A percentile compares a stretch with the other conserved stretches of the same genome.
phyloP scores from a whole-genome alignment of 2,329 filamentous ascomycete species.

The Aspergillus fructus region DNA sequence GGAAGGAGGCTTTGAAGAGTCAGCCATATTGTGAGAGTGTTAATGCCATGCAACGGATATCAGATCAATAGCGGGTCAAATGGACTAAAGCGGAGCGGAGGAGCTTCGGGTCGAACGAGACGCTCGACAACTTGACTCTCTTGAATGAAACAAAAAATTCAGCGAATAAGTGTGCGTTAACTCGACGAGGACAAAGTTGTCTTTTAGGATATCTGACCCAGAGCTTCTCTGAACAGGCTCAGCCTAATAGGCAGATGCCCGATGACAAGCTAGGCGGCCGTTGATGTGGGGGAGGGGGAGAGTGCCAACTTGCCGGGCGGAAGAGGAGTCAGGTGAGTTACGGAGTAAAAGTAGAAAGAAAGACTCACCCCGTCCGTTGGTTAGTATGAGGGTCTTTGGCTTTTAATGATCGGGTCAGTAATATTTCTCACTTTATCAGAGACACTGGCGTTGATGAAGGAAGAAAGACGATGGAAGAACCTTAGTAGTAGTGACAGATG shows the following conservation, averaged over 20 bases:
- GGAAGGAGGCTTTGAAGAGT: slow-evolving; percentile 34
- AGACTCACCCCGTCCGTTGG: background rate
- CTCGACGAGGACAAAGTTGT: slow-evolving; percentile 10
- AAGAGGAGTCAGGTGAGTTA: slow-evolving; percentile 19
- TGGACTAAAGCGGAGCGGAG: slow-evolving; percentile 20
- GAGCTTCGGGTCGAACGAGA: slow-evolving; percentile 18
- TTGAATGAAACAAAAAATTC: slow-evolving; percentile 10
- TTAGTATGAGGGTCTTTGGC: background rate
- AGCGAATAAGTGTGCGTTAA: slow-evolving; percentile 20
- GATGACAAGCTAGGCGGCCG: slow-evolving; percentile 18
- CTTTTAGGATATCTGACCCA: slow-evolving; percentile 7
- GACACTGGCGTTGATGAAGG: background rate
- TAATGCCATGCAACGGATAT: slow-evolving; percentile 22
- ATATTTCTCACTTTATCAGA: background rate
- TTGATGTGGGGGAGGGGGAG: slow-evolving; percentile 16
- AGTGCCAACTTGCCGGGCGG: slow-evolving; percentile 12
- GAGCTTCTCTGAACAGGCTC: slow-evolving; percentile 13
- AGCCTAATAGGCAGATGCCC: slow-evolving; percentile 25
- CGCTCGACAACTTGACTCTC: slow-evolving; percentile 16
- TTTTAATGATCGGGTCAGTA: background rate
- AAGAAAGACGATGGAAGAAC: background rate
- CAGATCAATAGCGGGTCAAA: slow-evolving; percentile 14
- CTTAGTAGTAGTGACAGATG: background rate
- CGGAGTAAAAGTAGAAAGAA: slow-evolving; percentile 3
- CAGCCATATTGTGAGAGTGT: slow-evolving; percentile 34